Percentiles rank a stretch among this genome's conserved stretches.
These are phyloP conservation scores for Penicillium malachiteum DNA, from an alignment of 495 filamentous ascomycete species.

Conservation along the genomic window DNA sequence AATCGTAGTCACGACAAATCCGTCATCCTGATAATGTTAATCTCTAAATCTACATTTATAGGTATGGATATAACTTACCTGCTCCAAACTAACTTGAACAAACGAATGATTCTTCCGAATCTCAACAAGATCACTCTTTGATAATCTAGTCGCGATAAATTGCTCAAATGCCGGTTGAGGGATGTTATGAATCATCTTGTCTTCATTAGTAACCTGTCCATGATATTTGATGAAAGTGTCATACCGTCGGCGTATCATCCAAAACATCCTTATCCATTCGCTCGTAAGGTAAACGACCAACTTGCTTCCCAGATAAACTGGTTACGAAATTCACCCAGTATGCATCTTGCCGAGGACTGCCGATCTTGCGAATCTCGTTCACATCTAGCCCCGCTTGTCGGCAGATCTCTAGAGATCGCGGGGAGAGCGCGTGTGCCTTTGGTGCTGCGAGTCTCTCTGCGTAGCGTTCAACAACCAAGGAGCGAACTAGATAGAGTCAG, in stretches of 20 bases:
- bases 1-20: constrained; percentile 19
- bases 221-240: background rate
- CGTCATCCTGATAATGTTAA: constrained; percentile 10
- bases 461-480: constrained; percentile 28
- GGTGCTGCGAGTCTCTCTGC: constrained; percentile 24
- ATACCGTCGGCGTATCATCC: constrained; percentile 27
- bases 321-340: constrained; percentile 33
- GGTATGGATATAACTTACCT: constrained; percentile 12
- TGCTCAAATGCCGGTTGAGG: constrained; percentile 32
- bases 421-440: constrained; percentile 31
- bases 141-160: constrained; percentile 1
- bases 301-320: constrained; percentile 22
- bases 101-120: constrained; percentile 25
- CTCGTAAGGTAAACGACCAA: constrained; percentile 32
- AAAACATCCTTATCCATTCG: constrained; percentile 29
- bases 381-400: constrained; percentile 29
- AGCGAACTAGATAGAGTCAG: constrained; percentile 13
- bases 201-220: background rate
- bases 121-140: constrained; percentile 10
- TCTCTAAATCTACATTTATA: background rate
- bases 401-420: constrained; percentile 28
- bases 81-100: constrained; percentile 13
- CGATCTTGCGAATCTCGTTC: constrained; percentile 24
- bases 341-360: constrained; percentile 22
- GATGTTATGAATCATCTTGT: constrained; percentile 35